phyloP scores from a whole-genome alignment of 2,329 filamentous ascomycete species.

The Fusarium chuoi region DNA sequence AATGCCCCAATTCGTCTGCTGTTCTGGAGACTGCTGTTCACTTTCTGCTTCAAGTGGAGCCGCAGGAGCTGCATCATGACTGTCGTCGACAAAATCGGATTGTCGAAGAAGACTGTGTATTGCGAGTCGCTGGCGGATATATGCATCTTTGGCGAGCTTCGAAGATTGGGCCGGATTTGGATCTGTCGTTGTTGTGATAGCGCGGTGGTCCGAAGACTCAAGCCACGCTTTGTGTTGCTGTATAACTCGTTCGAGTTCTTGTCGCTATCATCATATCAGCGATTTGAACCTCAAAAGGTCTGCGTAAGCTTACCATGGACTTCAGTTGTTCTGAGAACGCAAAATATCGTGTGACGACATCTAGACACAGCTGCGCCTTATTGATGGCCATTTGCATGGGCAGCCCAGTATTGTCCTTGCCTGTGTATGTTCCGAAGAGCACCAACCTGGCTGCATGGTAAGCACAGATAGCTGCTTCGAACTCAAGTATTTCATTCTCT shows the following conservation, averaged over 20 bases:
- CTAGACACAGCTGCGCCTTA: constrained; percentile 41
- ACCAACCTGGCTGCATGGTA: constrained; percentile 55
- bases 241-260: constrained; percentile 43
- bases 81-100: constrained; percentile 54
- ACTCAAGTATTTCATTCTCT: constrained; percentile 48
- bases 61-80: constrained; percentile 46
- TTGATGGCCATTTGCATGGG: constrained; percentile 44
- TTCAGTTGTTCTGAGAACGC: constrained; percentile 44
- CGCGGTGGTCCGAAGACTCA: constrained; percentile 37
- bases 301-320: constrained; percentile 30
- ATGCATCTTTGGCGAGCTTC: constrained; percentile 36
- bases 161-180: constrained; percentile 11
- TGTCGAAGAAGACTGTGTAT: constrained; percentile 54
- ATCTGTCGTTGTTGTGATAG: constrained; percentile 25
- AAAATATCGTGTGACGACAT: constrained; percentile 43
- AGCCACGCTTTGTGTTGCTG: constrained; percentile 41
- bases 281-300: rapidly evolving
- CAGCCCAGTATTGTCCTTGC: constrained; percentile 39
- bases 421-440: constrained; percentile 47
- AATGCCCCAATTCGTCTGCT: constrained; percentile 16
- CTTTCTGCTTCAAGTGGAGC: constrained; percentile 36
- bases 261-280: constrained; percentile 18
- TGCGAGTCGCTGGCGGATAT: constrained; percentile 47
- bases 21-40: constrained; percentile 25
- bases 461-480: constrained; percentile 55